Conservation (phyloP, 2,329 filamentous ascomycete genomes). For the Colletotrichum lini region DNA sequence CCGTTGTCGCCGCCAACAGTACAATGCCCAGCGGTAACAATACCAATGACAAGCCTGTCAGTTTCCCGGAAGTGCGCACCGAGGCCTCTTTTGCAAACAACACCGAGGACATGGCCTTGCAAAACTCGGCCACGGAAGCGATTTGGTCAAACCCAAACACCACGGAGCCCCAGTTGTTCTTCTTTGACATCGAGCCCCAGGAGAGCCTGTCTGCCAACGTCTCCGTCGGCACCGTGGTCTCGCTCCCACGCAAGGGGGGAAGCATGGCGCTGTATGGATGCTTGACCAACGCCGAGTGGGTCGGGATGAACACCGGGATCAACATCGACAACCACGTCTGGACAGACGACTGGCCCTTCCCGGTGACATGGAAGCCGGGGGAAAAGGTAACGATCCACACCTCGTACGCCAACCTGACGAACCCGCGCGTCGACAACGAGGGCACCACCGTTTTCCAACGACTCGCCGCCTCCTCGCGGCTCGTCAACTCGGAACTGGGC, state of each 20-base stretch:
- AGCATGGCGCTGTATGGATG: not conserved
- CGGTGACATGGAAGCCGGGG: not conserved
- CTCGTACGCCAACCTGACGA: conserved; percentile 26
- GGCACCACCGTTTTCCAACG: conserved; percentile 16
- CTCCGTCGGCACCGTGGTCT: conserved; percentile 6
- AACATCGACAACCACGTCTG: conserved; percentile 1
- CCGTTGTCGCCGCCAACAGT: not conserved
- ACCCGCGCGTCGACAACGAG: not conserved
- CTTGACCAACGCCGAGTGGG: conserved; percentile 7
- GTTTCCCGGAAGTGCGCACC: conserved; percentile 3
- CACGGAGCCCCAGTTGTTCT: conserved; percentile 3
- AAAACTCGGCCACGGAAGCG: not conserved
- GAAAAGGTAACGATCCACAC: conserved; percentile 3
- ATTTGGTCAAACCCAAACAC: not conserved
- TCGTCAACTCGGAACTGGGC: not conserved
- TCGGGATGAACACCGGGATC: not conserved
- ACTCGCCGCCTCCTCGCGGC: not conserved
- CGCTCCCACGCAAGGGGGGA: not conserved
- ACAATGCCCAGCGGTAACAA: not conserved
- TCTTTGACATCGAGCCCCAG: conserved; percentile 1
- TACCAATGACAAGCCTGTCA: no score
- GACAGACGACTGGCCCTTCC: conserved; percentile 2
- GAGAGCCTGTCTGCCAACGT: not conserved
- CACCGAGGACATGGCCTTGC: not conserved
- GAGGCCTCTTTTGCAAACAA: not conserved